phyloP scores from a whole-genome alignment of 192 early-diverging fungal genomes.

The Coemansia sp. region DNA sequence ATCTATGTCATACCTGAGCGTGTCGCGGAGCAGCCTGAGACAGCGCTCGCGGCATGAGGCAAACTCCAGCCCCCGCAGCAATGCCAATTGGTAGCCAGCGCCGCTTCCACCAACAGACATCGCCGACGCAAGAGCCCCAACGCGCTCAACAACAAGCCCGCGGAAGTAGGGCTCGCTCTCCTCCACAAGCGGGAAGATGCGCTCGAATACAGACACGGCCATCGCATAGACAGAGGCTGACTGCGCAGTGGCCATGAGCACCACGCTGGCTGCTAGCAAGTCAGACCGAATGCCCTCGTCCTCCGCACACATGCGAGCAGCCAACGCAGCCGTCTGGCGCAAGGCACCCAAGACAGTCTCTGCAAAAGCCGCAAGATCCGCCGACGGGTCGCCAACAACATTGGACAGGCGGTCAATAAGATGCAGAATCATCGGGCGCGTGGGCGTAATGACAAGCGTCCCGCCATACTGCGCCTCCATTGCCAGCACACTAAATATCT shows the following conservation, averaged over 20 bases:
- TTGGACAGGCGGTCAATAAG: conserved; percentile 48
- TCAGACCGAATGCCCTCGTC: conserved; percentile 26
- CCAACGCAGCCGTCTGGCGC: conserved; percentile 33
- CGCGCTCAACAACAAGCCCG: conserved; percentile 7
- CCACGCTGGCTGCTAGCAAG: conserved; percentile 26
- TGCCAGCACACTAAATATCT: conserved; percentile 33
- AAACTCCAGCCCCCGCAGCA: conserved; percentile 45
- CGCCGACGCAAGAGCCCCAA: not conserved
- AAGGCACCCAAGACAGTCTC: conserved; percentile 36
- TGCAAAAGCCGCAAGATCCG: conserved; percentile 27
- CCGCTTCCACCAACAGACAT: not conserved
- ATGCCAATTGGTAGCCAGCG: conserved; percentile 18
- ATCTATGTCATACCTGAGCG: conserved; percentile 13
- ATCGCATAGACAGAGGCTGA: conserved; percentile 15
- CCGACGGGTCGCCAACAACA: conserved; percentile 35
- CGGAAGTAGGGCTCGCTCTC: conserved; percentile 2
- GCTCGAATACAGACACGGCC: conserved; percentile 47
- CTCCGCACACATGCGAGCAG: conserved; percentile 27
- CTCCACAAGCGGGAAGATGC: conserved; percentile 27
- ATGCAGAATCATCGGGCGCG: conserved; percentile 39
- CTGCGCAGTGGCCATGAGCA: conserved; percentile 40
- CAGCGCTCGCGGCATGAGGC: conserved; percentile 36
- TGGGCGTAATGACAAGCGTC: conserved; percentile 33
- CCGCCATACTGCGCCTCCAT: conserved; percentile 41
- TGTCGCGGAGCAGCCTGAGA: conserved; percentile 24